Percentiles rank a stretch among this genome's conserved stretches.
Evolutionary conservation across 768 basidiomycete genomes (phyloP).

Genomic region (Lentinula edodes): DNA sequence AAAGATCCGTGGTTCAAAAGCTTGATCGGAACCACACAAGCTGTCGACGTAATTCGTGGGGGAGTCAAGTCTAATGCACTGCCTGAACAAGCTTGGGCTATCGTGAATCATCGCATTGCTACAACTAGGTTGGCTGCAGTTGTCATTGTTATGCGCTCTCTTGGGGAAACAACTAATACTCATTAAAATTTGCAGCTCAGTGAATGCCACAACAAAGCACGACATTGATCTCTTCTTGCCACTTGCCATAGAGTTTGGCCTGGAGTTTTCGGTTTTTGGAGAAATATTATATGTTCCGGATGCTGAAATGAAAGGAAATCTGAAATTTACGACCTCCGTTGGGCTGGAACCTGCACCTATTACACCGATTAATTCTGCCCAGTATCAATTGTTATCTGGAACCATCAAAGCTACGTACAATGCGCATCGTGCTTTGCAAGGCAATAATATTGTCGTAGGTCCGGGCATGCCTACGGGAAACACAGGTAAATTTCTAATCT

Average conservation of each 20-base stretch:
- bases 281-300: conserved; percentile 23
- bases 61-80: conserved; percentile 76
- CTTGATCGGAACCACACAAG: conserved; percentile 68
- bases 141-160: background rate
- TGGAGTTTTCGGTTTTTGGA: conserved; percentile 58
- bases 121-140: conserved; percentile 42
- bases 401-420: conserved; percentile 61
- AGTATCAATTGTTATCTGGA: conserved; percentile 52
- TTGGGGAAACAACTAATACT: conserved; percentile 13
- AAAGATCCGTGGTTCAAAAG: conserved; percentile 35
- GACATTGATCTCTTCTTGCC: conserved; percentile 39
- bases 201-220: conserved; percentile 38
- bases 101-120: conserved; percentile 71
- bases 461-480: conserved; percentile 59
- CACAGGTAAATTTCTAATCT: conserved; percentile 35
- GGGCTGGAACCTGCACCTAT: conserved; percentile 66
- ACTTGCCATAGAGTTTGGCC: conserved; percentile 47
- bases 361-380: conserved; percentile 38
- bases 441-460: conserved; percentile 35
- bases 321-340: conserved; percentile 44
- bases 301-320: conserved; percentile 31
- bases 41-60: conserved; percentile 64
- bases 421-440: conserved; percentile 32
- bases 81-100: conserved; percentile 64
- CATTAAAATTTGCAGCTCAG: conserved; percentile 24